Percentiles rank a stretch among this genome's conserved stretches.
Evolutionary conservation across 768 basidiomycete genomes (phyloP).

Genomic region (Lyophyllum semitale): DNA sequence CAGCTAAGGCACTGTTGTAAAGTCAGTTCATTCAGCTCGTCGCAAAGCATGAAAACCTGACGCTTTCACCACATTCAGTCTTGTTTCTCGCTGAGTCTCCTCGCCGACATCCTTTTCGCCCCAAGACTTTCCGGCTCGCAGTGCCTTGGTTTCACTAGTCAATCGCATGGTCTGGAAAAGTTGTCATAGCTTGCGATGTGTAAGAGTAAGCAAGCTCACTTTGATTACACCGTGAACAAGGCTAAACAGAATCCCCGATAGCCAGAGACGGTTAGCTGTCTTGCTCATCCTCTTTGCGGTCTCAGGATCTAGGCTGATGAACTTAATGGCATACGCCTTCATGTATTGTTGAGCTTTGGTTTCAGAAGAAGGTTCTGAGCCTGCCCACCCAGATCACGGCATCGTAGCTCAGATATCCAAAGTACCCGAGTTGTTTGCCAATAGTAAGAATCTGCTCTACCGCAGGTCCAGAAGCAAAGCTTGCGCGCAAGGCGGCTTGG

Average conservation of each 20-base stretch:
- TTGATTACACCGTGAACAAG: slow-evolving; percentile 70
- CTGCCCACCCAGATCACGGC: slow-evolving; percentile 78
- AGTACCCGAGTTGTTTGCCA: slow-evolving; percentile 84
- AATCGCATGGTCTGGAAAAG: slow-evolving; percentile 56
- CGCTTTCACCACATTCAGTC: slow-evolving; percentile 57
- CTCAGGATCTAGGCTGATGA: slow-evolving; percentile 60
- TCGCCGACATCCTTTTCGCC: slow-evolving; percentile 70
- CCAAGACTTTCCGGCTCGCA: slow-evolving; percentile 46
- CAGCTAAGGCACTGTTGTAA: slow-evolving; percentile 55
- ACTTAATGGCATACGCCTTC: slow-evolving; percentile 68
- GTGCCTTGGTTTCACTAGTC: slow-evolving; percentile 56
- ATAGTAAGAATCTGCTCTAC: slow-evolving; percentile 79
- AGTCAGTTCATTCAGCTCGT: neutral
- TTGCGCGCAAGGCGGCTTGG: slow-evolving; percentile 82
- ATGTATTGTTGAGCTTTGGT: neutral
- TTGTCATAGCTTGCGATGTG: neutral
- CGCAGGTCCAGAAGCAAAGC: slow-evolving; percentile 52
- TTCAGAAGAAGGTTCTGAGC: neutral
- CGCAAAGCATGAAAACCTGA: slow-evolving; percentile 31
- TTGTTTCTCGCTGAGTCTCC: slow-evolving; percentile 66
- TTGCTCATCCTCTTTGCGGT: slow-evolving; percentile 61
- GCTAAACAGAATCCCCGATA: slow-evolving; percentile 83
- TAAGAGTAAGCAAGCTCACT: slow-evolving; percentile 35
- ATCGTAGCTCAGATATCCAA: slow-evolving; percentile 84
- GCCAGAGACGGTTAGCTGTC: slow-evolving; percentile 83